Base-by-base conservation (phyloP, 202 grass and related monocot species). In the Thinopyrum obtusiflorum region DNA sequence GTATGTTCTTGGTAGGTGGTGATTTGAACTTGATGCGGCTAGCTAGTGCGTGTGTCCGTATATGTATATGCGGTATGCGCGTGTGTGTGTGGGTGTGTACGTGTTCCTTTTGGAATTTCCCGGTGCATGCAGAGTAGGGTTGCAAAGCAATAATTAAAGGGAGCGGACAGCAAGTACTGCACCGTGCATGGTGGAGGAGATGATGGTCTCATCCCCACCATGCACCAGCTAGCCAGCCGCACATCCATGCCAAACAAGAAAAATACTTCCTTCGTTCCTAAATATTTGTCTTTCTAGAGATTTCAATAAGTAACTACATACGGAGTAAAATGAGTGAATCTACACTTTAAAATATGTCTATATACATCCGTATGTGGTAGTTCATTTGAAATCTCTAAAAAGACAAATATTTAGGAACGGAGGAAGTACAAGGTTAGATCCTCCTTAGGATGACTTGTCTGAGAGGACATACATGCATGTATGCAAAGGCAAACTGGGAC, bases 121-220 rank as follows among this genome's bases (percentile, higher is more conserved):
- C 15, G 35, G 82, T 88, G 67, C 88, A 85, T 88, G 67, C 88
- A 85, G 80, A 90, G 87, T 85, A 76, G 88, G 67, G 73, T 74
- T 85, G 60, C 77, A 64, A 83, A 83, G 88, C 67, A 88, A 92
- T 92, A 87, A 92, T 90, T 92, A 92, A 92, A 90, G 91, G 65
- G 83, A 18, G 72, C 64, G 68, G 73, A 78, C 81, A 85, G 33
- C 37, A 85, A 68, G 84, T 78, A 87, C 80, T 89, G 67, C 87
- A 87, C 81, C 84, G 73, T 76, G 73, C 73, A 73, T 81, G 85
- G 91, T 88, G 88, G 88, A 81, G 37, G 82, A 86, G 83, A 90
- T 88, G 86, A 93, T 87, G 82, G 75, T 76, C 36, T 80, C 85
- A 86, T 88, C 88, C 91, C 88, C 79, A 93, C 88, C 82, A 80